A percentile compares a stretch with the other conserved stretches of the same genome.
Conservation (phyloP, 441 rosid genomes). For the Syzygium malaccense region DNA sequence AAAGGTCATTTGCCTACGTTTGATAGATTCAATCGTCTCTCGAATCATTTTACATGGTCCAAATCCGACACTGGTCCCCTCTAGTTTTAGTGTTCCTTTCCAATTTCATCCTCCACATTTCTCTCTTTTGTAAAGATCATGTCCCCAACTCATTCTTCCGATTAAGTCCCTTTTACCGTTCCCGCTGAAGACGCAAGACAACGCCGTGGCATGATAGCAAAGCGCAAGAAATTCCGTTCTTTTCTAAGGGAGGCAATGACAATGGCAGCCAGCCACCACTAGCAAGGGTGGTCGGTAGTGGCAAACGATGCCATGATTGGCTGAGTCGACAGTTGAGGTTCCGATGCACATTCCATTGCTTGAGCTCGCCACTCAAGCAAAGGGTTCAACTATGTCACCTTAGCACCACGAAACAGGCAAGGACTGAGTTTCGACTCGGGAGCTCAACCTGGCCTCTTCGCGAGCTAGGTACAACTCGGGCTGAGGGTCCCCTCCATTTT, state of each 20-base stretch:
- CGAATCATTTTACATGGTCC: no score
- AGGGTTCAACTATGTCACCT: neutral
- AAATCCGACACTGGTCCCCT: no score
- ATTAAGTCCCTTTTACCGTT: neutral
- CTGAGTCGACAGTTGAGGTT: neutral
- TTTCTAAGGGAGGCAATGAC: neutral
- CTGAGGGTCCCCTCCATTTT: neutral
- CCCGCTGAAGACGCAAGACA: neutral
- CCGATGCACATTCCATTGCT: neutral
- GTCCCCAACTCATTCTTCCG: neutral
- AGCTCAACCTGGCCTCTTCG: neutral
- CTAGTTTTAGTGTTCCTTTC: neutral
- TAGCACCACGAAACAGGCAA: neutral
- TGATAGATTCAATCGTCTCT: no score
- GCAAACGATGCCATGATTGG: neutral
- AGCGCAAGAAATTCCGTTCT: neutral
- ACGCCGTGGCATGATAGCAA: neutral
- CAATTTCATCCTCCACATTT: neutral
- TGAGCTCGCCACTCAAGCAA: neutral
- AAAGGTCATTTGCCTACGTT: no score
- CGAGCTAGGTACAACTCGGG: neutral
- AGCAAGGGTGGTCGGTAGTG: neutral
- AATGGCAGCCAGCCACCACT: neutral
- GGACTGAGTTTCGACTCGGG: neutral
- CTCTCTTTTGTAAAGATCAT: neutral